Base-by-base conservation (phyloP, 148 eudicot species). In the Silene conica region DNA sequence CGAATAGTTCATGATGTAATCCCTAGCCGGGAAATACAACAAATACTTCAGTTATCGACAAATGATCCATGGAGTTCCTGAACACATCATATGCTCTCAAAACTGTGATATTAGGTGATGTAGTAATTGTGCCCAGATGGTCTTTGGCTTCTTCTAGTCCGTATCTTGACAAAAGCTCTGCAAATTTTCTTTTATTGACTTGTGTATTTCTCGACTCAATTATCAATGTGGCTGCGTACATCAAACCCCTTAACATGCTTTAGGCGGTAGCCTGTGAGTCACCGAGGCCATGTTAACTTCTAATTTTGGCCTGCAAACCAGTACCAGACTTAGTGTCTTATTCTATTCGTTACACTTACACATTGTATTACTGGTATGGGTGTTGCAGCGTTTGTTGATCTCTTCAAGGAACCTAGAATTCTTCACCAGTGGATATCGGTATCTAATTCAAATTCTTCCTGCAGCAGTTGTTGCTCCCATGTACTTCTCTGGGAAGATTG, bases 401-500 rank as follows among this genome's bases (percentile, higher is more conserved):
- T 83, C 97, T 76, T 94, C 97, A 66, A 87, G 98, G 86, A 94
- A 94, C 82, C 82, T 94, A 80, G 98, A 94, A 55, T 94, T 94
- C 92, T 94, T 94, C 93, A 94, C 98, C 86, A 92, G 63, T 80
- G 98, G 98, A 45, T 94, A 94, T 74, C 97, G 98, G 65, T 94
- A 94, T 80, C 82, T 94, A 73, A 94, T 94, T 84, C 98, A 94
- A 80, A 84, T 94, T 83, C 98, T 94, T 82, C 98, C 98, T 63
- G 98, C 89, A 75, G 98, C 98, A 59, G 97, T 94, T 75, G 89
- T 94, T 82, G 98, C 98, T 34, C 98, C 98, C 66, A 86, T 94
- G 98, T 94, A 83, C 74, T 94, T 94, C 81, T 86, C 98, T 41
- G 98, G 98, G 70, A 94, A 94, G 86, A 92, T 94, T 75, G 98